phyloP scores from a whole-genome alignment of 371 early-diverging fungal species.

The Neoconidiobolus thromboides region DNA sequence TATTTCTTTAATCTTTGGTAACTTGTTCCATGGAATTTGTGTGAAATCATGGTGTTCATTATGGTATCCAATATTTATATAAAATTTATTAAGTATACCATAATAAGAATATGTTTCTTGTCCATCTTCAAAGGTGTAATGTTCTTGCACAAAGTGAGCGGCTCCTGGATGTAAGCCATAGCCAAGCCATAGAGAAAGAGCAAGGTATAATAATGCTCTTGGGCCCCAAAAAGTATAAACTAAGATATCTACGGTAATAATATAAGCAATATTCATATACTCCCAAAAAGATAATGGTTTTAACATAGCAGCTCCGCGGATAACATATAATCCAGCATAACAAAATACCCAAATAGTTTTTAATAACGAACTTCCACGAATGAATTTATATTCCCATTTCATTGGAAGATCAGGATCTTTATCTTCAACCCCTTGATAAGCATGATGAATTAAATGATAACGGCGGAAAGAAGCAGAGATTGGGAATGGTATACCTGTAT shows the following conservation, averaged over 20 bases:
- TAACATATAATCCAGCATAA: slow-evolving; percentile 80
- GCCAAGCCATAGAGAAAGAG: slow-evolving; percentile 66
- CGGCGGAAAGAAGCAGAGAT: slow-evolving; percentile 71
- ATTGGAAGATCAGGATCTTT: slow-evolving; percentile 89
- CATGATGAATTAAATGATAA: slow-evolving; percentile 93
- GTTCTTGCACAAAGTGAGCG: slow-evolving; percentile 95
- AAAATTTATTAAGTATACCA: slow-evolving; percentile 65
- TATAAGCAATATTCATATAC: slow-evolving; percentile 50
- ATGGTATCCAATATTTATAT: slow-evolving; percentile 83
- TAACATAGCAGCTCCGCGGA: slow-evolving; percentile 63
- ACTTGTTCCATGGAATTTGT: slow-evolving; percentile 73
- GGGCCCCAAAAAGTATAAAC: slow-evolving; percentile 40
- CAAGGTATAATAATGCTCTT: slow-evolving; percentile 50
- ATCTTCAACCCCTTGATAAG: slow-evolving; percentile 88
- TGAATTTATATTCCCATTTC: slow-evolving; percentile 62
- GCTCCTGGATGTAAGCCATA: slow-evolving; percentile 89
- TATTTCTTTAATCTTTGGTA: slow-evolving; percentile 56
- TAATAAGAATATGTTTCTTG: slow-evolving; percentile 97
- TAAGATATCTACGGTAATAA: slow-evolving; percentile 32
- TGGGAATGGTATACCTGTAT: slow-evolving; percentile 67
- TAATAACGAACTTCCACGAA: slow-evolving; percentile 46
- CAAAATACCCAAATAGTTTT: slow-evolving; percentile 69
- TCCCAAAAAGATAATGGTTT: slow-evolving; percentile 64
- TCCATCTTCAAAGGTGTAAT: slow-evolving; percentile 87
- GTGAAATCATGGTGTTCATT: slow-evolving; percentile 93